Conservation (phyloP, 345 rosid genomes). For the Murraya paniculata region DNA sequence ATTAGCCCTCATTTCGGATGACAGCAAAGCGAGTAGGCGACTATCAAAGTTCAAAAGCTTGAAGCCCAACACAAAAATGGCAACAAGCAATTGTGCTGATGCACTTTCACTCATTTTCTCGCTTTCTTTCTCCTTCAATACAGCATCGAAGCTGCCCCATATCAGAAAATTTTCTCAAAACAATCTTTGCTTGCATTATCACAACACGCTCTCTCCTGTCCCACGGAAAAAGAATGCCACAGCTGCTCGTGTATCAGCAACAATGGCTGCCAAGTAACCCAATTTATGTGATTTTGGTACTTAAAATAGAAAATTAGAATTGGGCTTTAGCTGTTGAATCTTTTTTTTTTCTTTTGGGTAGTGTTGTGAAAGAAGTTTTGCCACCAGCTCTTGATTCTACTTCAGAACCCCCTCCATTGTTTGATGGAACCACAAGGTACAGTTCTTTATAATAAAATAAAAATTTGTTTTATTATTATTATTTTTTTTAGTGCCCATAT, state of each 20-base stretch:
- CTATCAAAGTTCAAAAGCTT: not conserved
- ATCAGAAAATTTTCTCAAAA: not conserved
- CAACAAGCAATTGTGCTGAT: not conserved
- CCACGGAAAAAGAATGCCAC: not conserved
- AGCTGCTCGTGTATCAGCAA: conserved; percentile 10
- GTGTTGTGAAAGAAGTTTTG: conserved; percentile 43
- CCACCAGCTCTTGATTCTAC: conserved; percentile 64
- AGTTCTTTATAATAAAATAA: not conserved
- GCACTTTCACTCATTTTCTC: not conserved
- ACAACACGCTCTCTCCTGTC: not conserved
- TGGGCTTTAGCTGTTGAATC: not conserved
- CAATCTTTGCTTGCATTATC: not conserved
- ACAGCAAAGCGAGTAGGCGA: not conserved
- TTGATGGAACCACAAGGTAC: conserved; percentile 78
- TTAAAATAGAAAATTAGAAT: not conserved
- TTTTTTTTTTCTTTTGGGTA: conserved; percentile 8
- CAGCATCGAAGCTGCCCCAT: not conserved
- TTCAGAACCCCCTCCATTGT: conserved; percentile 62
- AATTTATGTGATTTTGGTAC: not conserved
- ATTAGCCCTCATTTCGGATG: not conserved
- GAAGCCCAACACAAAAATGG: not conserved
- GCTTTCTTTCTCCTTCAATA: conserved; percentile 1
- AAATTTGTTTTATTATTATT: no score
- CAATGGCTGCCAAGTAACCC: conserved; percentile 29
- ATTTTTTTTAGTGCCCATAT: not conserved